Percentiles rank a stretch among this genome's conserved stretches.
Conservation (phyloP, 495 filamentous ascomycete genomes). For the Penicillium flavigenum region DNA sequence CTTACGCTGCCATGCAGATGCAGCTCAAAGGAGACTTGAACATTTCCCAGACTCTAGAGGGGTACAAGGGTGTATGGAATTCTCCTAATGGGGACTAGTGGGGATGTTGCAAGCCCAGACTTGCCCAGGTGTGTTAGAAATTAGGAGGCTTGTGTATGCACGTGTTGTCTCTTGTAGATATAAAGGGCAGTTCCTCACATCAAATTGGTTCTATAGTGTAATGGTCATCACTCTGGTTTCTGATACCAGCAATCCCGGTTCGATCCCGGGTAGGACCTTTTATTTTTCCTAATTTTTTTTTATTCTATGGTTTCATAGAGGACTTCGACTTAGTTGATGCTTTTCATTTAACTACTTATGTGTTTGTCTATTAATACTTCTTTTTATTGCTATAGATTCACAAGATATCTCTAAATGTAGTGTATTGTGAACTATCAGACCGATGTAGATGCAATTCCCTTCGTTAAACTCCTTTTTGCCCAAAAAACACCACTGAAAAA, state of each 20-base stretch:
- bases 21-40: not conserved
- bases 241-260: conserved; percentile 43
- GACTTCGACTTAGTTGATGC: not conserved
- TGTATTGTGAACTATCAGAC: conserved; percentile 1
- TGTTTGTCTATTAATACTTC: not conserved
- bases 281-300: not conserved
- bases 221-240: conserved; percentile 39
- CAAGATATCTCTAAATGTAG: not conserved
- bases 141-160: no score
- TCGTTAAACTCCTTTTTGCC: conserved; percentile 4
- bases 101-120: not conserved
- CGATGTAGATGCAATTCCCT: conserved; percentile 6
- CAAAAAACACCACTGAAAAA: not conserved
- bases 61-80: conserved; percentile 25
- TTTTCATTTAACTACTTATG: not conserved
- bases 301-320: no score
- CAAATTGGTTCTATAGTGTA: conserved; percentile 27
- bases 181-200: not conserved
- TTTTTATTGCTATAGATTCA: not conserved
- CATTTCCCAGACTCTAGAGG: not conserved
- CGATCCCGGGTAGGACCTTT: conserved; percentile 44
- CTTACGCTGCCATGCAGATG: conserved; percentile 7
- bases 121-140: no score
- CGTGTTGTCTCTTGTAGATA: no score
- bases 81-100: conserved; percentile 29